Percentiles rank a stretch among this genome's conserved stretches.
Evolutionary conservation across 2,329 filamentous ascomycete species (phyloP).

Genomic region (Cercospora sesami): DNA sequence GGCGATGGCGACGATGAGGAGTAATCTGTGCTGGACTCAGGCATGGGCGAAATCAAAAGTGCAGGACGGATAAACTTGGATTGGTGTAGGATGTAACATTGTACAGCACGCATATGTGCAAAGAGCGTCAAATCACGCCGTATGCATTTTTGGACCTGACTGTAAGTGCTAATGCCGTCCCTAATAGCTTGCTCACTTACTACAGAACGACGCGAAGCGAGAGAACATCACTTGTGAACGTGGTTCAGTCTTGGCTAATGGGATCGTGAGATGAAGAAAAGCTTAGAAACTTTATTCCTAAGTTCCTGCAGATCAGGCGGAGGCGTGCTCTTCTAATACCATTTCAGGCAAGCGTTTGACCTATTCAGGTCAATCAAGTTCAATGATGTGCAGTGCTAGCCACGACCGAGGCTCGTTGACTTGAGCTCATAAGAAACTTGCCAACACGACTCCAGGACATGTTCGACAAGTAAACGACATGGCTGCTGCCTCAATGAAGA

Average conservation of each 20-base stretch:
- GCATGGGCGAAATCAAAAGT: not conserved
- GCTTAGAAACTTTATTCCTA: not conserved
- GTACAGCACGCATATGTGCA: not conserved
- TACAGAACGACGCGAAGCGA: not conserved
- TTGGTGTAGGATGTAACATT: not conserved
- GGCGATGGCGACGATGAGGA: conserved; percentile 31
- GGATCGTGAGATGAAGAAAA: not conserved
- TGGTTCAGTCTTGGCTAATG: not conserved
- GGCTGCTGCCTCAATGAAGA: not conserved
- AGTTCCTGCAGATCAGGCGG: conserved; percentile 5
- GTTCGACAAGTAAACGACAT: not conserved
- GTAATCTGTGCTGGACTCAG: not conserved
- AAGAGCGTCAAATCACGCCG: not conserved
- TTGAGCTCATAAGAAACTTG: not conserved
- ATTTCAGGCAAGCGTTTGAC: not conserved
- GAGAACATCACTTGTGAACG: not conserved
- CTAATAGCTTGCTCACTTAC: not conserved
- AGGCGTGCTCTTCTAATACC: not conserved
- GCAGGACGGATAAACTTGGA: not conserved
- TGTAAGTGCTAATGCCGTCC: not conserved
- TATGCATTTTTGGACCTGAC: too few relatives aligned
- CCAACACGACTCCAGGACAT: not conserved
- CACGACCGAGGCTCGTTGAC: not conserved
- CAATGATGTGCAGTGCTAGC: not conserved
- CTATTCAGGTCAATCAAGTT: not conserved